Evolutionary conservation across 2,329 filamentous ascomycete species (phyloP).

Genomic region (Alternaria longipes): DNA sequence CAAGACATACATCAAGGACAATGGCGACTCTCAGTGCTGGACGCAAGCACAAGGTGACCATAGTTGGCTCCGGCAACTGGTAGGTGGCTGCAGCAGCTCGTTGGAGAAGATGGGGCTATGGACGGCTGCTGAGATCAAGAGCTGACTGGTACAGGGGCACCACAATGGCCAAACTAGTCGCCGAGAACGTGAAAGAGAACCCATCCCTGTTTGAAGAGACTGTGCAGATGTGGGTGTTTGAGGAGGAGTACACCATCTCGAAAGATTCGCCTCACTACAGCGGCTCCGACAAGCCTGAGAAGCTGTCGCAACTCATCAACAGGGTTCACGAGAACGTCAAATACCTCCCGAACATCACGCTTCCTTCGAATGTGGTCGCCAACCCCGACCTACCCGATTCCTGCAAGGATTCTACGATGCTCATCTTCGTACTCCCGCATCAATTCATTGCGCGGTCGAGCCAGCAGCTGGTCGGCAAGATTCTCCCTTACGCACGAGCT

Average conservation of each 20-base stretch:
- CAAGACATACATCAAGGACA: conserved; percentile 25
- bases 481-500: conserved; percentile 88
- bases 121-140: not conserved
- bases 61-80: conserved; percentile 98
- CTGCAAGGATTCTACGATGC: conserved; percentile 83
- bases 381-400: conserved; percentile 83
- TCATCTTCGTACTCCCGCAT: conserved; percentile 96
- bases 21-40: conserved; percentile 62
- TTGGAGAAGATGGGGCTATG: not conserved
- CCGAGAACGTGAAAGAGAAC: conserved; percentile 85
- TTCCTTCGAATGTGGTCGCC: conserved; percentile 84
- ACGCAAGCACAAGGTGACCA: conserved; percentile 89
- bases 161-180: conserved; percentile 95
- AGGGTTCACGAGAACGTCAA: conserved; percentile 94
- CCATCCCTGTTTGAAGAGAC: conserved; percentile 83
- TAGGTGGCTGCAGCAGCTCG: conserved; percentile 53
- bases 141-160: conserved; percentile 74
- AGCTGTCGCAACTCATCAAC: conserved; percentile 93
- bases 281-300: conserved; percentile 72
- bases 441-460: conserved; percentile 93
- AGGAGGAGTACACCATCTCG: conserved; percentile 83
- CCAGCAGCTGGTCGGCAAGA: conserved; percentile 83
- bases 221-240: conserved; percentile 99
- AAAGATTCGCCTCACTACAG: conserved; percentile 78
- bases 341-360: conserved; percentile 87